Conservation (phyloP, 441 rosid species). For the Raphanus hybrid region DNA sequence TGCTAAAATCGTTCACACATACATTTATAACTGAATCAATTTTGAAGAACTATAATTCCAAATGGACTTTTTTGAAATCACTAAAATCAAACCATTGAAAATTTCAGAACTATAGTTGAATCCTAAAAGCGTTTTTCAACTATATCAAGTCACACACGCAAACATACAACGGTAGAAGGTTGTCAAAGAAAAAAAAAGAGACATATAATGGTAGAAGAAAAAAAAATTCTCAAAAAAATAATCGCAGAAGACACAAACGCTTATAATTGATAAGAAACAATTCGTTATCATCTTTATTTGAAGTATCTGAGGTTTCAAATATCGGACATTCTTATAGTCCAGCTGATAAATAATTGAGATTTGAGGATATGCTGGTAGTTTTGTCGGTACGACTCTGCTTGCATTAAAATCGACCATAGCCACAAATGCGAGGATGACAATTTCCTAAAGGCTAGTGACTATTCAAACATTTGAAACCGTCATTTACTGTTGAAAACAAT, state of each 20-base stretch:
- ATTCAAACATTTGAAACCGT: constrained; percentile 4
- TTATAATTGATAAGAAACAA: not conserved
- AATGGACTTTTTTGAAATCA: not conserved
- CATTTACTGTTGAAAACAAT: not conserved
- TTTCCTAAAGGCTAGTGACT: not conserved
- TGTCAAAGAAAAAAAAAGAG: not conserved
- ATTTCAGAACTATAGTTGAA: not conserved
- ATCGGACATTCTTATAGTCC: not conserved
- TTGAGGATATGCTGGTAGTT: not conserved
- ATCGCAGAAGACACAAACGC: not conserved
- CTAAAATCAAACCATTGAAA: not conserved
- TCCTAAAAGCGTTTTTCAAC: constrained; percentile 2
- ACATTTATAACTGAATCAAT: not conserved
- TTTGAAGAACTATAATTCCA: not conserved
- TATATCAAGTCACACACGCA: not conserved
- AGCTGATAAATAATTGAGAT: not conserved
- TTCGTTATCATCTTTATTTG: not conserved
- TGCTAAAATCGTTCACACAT: not conserved
- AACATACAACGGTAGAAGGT: not conserved
- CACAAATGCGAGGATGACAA: constrained; percentile 7
- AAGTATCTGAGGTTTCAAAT: not conserved
- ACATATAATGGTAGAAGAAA: not conserved
- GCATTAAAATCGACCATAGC: constrained; percentile 11
- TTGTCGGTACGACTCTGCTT: constrained; percentile 7
- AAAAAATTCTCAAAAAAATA: too few species aligned